Base-by-base conservation (phyloP, 2,329 filamentous ascomycete species). In the Neoscytalidium dimidiatum region DNA sequence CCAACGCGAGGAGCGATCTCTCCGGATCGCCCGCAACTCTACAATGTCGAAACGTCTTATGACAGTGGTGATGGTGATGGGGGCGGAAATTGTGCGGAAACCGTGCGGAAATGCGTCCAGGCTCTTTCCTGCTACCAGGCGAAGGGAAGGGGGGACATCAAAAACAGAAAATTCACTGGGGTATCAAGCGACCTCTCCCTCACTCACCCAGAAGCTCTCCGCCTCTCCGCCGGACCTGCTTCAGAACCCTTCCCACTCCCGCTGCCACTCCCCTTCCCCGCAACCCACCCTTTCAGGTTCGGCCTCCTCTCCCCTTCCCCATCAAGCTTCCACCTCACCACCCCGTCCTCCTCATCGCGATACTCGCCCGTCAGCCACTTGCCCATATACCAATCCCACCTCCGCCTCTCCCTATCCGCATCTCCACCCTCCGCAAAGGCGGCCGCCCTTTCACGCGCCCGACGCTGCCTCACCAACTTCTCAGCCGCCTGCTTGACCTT, bases 401-500 rank as follows among this genome's bases (percentile, higher is more conserved):
- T 69, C 63, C 57, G 70, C 9, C 68, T 66, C 17, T 79, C 69
- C 8, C 72, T 69, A n/a, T 68, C 52, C 61, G 11, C 9, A 41
- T 41, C 38, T 4, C 38, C 38, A 2, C n/a, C 38, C 38, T 41
- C 38, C 7, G 38, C 38, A 3, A 41, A 41, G 4, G 38, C 38
- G 2, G 76, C 76, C 0, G 74, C 76, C 1, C 70, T 70, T 68
- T 83, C 81, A 58, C 81, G 71, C 19, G 80, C 72, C 26, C 81
- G 70, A 52, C 81, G 72, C 62, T 82, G 79, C 43, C 82, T 68
- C 0, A 83, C 81, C 3, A 84, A 71, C 64, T 81, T 80, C 70
- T 83, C 81, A 0, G 82, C 82, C 1, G 79, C 74, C 68, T 84
- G 82, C 64, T 74, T 69, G 14, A 84, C 70, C 71, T 82, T 80